Conservation (phyloP, 768 basidiomycete genomes). For the Hysterangium stoloniferum region DNA sequence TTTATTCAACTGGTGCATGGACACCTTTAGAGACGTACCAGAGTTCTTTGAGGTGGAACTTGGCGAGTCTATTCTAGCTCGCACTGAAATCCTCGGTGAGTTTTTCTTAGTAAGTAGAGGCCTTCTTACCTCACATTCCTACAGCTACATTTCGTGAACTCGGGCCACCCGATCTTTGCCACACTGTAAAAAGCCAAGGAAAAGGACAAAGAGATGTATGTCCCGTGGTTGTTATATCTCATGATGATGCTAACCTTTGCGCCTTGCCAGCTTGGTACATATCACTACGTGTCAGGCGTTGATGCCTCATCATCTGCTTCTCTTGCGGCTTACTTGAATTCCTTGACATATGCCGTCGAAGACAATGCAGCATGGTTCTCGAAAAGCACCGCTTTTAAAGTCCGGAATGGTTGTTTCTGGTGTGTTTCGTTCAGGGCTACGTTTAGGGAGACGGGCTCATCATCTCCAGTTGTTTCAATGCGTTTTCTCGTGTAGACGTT, state of each 20-base stretch:
- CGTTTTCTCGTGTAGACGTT: conserved; percentile 93
- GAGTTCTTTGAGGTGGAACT: conserved; percentile 97
- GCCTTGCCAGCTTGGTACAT: conserved; percentile 71
- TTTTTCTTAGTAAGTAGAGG: conserved; percentile 16
- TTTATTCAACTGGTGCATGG: conserved; percentile 2
- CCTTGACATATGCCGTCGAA: conserved; percentile 92
- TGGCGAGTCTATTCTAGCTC: conserved; percentile 79
- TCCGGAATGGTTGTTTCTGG: conserved; percentile 91
- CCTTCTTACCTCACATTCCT: conserved; percentile 16
- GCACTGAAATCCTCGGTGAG: conserved; percentile 89
- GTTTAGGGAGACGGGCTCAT: neutral
- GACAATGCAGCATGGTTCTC: conserved; percentile 90
- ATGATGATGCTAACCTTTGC: neutral
- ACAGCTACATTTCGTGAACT: conserved; percentile 93
- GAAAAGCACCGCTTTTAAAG: conserved; percentile 79
- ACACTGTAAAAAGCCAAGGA: conserved; percentile 89
- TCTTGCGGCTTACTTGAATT: conserved; percentile 96
- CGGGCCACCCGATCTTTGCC: conserved; percentile 94
- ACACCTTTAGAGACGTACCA: conserved; percentile 64
- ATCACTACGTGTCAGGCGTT: conserved; percentile 97
- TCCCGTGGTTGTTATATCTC: conserved; percentile 15
- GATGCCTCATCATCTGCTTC: conserved; percentile 98
- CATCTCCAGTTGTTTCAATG: conserved; percentile 80
- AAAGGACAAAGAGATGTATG: conserved; percentile 82
- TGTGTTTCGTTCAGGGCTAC: conserved; percentile 29